Evolutionary conservation across 345 rosid species (phyloP), one percentile per base, ranked within the genome.

Genomic region (Gossypium raimondii): DNA sequence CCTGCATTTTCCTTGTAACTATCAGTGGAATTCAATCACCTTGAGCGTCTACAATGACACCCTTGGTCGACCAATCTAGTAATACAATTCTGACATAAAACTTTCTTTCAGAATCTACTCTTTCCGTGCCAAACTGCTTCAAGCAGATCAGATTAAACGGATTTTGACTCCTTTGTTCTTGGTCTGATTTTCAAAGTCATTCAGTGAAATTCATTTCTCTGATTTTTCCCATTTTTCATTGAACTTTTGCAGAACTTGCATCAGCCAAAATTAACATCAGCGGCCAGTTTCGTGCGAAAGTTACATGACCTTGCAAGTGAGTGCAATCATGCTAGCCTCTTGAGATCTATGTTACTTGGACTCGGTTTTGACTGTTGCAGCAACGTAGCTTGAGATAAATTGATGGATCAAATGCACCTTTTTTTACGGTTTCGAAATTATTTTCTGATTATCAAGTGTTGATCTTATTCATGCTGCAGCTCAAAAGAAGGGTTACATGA

Each of bases 401-500:
- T 71, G 34, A 18, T 38, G 12, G 67, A 50, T 69, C 14, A 38
- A 45, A 58, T 76, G 17, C 48, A 44, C 4, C 6, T 3, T 34
- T 44, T 45, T 2, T 12, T 53, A 9, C 13, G 22, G 24, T 68
- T 56, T 53, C 50, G 71, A 34, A 52, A 52, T 12, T 6, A 60
- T 27, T 44, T 65, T 25, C 29, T 69, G 24, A 22, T 59, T 38
- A 48, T 47, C 45, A 80, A 61, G 56, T 71, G 13, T 57, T 34
- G 52, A 70, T 73, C 70, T 69, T 62, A 18, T 70, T 70, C 61
- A 16, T 67, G n/a, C 8, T 80, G 56, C 90, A 92, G 97, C 78
- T 79, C 94, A 92, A 22, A 91, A 88, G 87, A 95, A 87, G 82
- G 94, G 94, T 72, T 84, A 86, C 51, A 53, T 83, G 79, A 97